Evolutionary conservation across 768 basidiomycete species (phyloP).

Genomic region (Hygrophorus russula): DNA sequence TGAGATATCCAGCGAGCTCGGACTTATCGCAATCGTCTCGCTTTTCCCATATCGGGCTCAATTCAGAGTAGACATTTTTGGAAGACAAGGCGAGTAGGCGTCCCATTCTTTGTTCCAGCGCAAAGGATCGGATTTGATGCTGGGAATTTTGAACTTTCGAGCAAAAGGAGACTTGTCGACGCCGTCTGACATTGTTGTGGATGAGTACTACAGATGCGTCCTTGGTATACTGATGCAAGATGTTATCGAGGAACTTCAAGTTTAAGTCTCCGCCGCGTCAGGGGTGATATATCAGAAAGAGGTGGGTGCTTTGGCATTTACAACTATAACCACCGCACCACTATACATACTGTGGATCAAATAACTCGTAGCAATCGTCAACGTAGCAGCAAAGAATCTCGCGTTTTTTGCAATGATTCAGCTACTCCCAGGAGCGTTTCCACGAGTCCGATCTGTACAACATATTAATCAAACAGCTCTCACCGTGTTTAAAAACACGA

Average conservation of each 20-base stretch:
- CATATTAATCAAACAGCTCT: no score
- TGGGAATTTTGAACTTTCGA: conserved; percentile 1
- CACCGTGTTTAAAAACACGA: no score
- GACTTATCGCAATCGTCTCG: background rate
- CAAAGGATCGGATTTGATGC: conserved; percentile 6
- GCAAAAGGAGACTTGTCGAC: background rate
- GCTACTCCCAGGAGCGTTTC: conserved; percentile 50
- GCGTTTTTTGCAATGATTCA: conserved; percentile 43
- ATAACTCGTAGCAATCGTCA: background rate
- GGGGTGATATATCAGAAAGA: no score
- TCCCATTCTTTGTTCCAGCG: conserved; percentile 15
- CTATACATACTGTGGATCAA: no score
- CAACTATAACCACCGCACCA: no score
- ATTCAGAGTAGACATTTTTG: conserved; percentile 6
- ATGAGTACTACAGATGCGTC: no score
- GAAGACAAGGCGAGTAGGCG: conserved; percentile 7
- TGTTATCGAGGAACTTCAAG: no score
- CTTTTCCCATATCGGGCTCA: background rate
- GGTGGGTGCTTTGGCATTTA: no score
- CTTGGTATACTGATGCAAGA: no score
- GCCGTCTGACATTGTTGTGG: background rate
- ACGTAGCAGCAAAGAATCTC: conserved; percentile 31
- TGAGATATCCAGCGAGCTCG: background rate
- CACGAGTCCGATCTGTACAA: conserved; percentile 36
- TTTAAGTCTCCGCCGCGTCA: no score